Evolutionary conservation across 176 grass and related monocot genomes (phyloP), one percentile per base, ranked within the genome.

Genomic region (Saccharum officinarum): DNA sequence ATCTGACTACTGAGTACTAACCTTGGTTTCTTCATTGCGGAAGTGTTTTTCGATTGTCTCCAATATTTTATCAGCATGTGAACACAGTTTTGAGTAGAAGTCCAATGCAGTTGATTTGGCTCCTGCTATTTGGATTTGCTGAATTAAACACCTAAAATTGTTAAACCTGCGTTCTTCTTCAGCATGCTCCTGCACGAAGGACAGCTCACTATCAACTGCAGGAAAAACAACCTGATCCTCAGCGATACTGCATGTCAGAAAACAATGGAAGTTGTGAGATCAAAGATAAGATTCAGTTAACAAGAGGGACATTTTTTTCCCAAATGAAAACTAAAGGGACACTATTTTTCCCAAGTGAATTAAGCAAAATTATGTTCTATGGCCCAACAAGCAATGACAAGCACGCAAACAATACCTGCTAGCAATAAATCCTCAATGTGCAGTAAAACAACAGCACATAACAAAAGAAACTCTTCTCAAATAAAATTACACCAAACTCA

Each of bases 181-280:
- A 87, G 93, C 92, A 89, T 99, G 97, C 80, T 92, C 97, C 78
- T 92, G 79, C 37, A 91, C 84, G 34, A 92, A 90, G 60, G 90
- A 97, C 22, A 92, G 86, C 73, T 88, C 88, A 62, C 91, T 85
- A 76, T 95, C 84, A 12, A 99, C 97, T 36, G 97, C 90, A 85
- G 97, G 97, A 92, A 94, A 99, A 89, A 99, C 81, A 67, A 99
- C 92, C 86, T 97, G 90, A 97, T 99, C 92, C 82, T 99, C 97
- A 3, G 97, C 97, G 15, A 91, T 90, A 80, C 97, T 99, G 94
- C 67, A 85, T 15, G 22, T 36, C 30, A 80, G 84, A 76, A 85
- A 55, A 89, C 65, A 69, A 42, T 65, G 20, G 13, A 83, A 65
- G 38, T 8, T 18, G 38, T 71, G 54, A 70, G 86, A 80, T 63